Conservation (phyloP, 106 monocot species). For the Ottelia alismoides region DNA sequence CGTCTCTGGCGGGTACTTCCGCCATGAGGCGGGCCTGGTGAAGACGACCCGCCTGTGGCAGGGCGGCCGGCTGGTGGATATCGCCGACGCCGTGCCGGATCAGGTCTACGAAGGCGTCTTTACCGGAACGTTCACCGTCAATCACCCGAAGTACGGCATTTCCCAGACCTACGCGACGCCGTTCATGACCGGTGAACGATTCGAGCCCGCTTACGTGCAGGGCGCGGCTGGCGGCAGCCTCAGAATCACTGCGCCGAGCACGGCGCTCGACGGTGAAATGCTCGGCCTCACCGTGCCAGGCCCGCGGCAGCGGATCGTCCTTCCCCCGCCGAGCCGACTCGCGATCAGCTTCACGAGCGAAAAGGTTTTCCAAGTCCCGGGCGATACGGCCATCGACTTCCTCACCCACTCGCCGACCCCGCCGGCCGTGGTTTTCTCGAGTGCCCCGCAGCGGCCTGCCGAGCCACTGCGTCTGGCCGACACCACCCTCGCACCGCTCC, state of each 20-base stretch:
- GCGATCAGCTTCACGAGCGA: background rate
- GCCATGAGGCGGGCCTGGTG: background rate
- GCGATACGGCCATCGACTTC: background rate
- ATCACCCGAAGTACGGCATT: background rate
- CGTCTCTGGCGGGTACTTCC: background rate
- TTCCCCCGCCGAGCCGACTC: background rate
- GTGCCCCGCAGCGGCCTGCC: too few species aligned
- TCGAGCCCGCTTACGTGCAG: background rate
- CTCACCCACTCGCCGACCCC: too few species aligned
- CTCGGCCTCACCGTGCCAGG: background rate
- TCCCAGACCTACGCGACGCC: background rate
- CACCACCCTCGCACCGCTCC: too few species aligned
- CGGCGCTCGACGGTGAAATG: background rate
- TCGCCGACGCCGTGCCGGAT: background rate
- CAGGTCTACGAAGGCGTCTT: background rate
- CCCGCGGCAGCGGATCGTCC: background rate
- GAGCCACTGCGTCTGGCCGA: too few species aligned
- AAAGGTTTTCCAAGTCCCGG: background rate
- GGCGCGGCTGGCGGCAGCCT: background rate
- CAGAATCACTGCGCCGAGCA: background rate
- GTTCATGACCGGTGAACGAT: background rate
- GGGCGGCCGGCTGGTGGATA: background rate
- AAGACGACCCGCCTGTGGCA: background rate
- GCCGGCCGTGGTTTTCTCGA: too few species aligned
- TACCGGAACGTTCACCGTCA: background rate